Evolutionary conservation across 192 early-diverging fungal genomes (phyloP).

Genomic region (Mortierella hygrophila): DNA sequence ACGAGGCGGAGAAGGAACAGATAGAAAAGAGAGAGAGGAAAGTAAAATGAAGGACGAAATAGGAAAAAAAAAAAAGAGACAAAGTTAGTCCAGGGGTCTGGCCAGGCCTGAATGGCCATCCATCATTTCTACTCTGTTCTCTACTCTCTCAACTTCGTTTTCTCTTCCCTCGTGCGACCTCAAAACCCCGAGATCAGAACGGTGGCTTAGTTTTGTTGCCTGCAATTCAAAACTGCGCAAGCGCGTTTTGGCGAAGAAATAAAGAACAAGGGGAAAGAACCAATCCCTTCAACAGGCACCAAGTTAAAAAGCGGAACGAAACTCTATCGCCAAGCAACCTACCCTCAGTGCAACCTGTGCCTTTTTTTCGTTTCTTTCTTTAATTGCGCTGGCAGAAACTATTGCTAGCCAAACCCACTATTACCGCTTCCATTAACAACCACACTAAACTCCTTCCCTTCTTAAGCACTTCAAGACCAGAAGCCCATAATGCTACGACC

Average conservation of each 20-base stretch:
- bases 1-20: not conserved
- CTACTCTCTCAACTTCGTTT: not conserved
- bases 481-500: slow-evolving; percentile 48
- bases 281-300: not conserved
- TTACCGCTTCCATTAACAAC: no score
- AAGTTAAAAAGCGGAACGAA: not conserved
- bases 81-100: not conserved
- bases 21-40: not conserved
- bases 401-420: no score
- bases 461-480: slow-evolving; percentile 18
- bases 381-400: no score
- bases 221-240: not conserved
- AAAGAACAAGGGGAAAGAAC: not conserved
- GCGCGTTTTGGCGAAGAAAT: not conserved
- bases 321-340: not conserved
- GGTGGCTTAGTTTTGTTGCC: slow-evolving; percentile 6
- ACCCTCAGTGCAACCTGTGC: not conserved
- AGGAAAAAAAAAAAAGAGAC: not conserved
- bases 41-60: not conserved
- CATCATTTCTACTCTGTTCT: not conserved
- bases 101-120: not conserved
- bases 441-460: no score
- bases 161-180: slow-evolving; percentile 10
- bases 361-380: not conserved
- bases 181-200: slow-evolving; percentile 5